Base-by-base conservation (phyloP, 2,329 filamentous ascomycete species). In the Phaeosphaeriaceae sp. region DNA sequence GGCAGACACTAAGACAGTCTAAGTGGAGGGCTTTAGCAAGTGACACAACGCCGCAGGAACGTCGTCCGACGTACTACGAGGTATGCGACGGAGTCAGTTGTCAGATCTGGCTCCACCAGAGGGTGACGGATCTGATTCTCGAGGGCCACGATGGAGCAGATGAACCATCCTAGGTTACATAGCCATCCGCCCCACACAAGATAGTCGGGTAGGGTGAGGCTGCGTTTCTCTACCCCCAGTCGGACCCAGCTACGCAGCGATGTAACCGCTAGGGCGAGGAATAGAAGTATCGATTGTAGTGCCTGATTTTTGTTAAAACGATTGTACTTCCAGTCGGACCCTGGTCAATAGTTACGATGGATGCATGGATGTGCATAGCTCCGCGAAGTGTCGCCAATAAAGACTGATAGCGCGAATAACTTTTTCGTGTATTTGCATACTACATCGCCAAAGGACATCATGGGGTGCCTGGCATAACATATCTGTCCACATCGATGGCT, bases 161-260 rank as follows among this genome's bases (percentile, higher is more conserved):
- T 42, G 19, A 60, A 52, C 55, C 67, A 70, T 19, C 66, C 67
- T 9, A 65, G 27, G 15, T 60, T 54, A 50, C 66, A 65, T 15
- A 64, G 11, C 65, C 65, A 68, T 27, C 61, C 67, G n/a, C 53
- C 61, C 60, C 62, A 68, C 3, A 70, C 60, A 13, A 70, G 54
- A 21, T 64, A 69, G 48, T 70, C 67, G 17, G 66, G 51, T 0
- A 64, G 10, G 2, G 58, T 66, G 19, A 70, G 11, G 10, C n/a
- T 46, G 3, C 66, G 65, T 10, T 51, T 54, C 48, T 69, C 66
- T 24, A 65, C 19, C 11, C 41, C 11, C 7, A 65, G 11, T 10
- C 66, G 66, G 17, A 70, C 45, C 46, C 58, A 70, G 42, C 60
- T 68, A 59, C 67, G 62, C 24, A 68, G 51, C 13, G 59, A 22